These are phyloP conservation scores for Aspergillus eucalypticola DNA, from an alignment of 2,329 filamentous ascomycete genomes.

Conservation along the genomic window DNA sequence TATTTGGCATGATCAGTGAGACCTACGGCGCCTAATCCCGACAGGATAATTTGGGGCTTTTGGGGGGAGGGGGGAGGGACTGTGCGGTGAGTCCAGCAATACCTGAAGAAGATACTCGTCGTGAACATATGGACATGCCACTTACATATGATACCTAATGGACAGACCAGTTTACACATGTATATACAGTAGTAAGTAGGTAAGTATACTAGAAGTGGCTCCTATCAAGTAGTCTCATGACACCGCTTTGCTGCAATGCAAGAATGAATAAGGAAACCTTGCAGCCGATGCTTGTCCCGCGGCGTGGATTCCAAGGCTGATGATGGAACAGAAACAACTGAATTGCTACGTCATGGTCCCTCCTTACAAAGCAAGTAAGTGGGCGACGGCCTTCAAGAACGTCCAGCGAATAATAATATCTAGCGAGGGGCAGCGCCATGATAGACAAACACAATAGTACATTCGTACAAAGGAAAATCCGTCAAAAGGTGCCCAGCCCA, in stretches of 20 bases:
- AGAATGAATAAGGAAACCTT: not conserved
- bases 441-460: not conserved
- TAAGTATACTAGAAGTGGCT: not conserved
- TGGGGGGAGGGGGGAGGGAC: not conserved
- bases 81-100: not conserved
- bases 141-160: not conserved
- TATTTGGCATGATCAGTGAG: not conserved
- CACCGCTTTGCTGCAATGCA: slow-evolving; percentile 3
- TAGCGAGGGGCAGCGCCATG: not conserved
- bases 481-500: not conserved
- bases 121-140: not conserved
- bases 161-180: not conserved
- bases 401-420: too few relatives aligned
- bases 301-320: not conserved
- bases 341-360: not conserved
- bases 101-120: not conserved
- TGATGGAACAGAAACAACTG: not conserved
- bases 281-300: not conserved
- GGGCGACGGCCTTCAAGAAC: too few relatives aligned
- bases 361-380: not conserved
- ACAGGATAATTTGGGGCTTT: slow-evolving; percentile 7
- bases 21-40: not conserved
- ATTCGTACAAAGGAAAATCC: not conserved
- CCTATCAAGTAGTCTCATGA: not conserved
- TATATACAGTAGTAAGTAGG: not conserved